Evolutionary conservation across 768 basidiomycete species (phyloP).

Genomic region (Coprinopsis cinerea): DNA sequence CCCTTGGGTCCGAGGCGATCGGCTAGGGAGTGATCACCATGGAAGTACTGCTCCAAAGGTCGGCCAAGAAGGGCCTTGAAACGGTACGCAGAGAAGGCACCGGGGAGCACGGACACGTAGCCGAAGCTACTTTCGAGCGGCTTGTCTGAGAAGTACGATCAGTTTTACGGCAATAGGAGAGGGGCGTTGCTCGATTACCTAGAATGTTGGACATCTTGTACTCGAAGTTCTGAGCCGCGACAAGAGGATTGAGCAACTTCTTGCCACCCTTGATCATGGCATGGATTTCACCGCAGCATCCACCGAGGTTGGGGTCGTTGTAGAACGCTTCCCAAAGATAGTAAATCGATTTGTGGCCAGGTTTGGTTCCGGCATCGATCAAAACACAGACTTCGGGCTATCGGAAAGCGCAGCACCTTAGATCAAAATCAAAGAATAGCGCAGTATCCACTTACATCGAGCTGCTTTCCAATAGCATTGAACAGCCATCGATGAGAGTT

Average conservation of each 20-base stretch:
- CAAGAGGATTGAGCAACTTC: conserved; percentile 86
- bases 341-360: conserved; percentile 93
- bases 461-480: conserved; percentile 82
- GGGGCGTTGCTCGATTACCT: conserved; percentile 44
- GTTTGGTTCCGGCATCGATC: conserved; percentile 94
- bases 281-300: conserved; percentile 93
- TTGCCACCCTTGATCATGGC: conserved; percentile 93
- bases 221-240: conserved; percentile 98
- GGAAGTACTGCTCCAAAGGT: conserved; percentile 82
- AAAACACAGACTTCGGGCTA: conserved; percentile 91
- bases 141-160: conserved; percentile 31
- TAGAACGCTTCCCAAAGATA: conserved; percentile 94
- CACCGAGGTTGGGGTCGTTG: conserved; percentile 71
- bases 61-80: conserved; percentile 87
- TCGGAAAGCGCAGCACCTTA: neutral
- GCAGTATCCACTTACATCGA: conserved; percentile 52
- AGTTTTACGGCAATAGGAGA: neutral
- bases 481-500: conserved; percentile 96
- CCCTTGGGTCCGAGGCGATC: conserved; percentile 91
- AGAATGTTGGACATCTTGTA: conserved; percentile 99
- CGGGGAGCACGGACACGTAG: conserved; percentile 91
- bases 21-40: conserved; percentile 84
- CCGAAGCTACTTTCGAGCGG: conserved; percentile 94
- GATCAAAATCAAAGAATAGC: neutral
- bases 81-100: conserved; percentile 95